These are phyloP conservation scores for Hypoxylon sp. DNA, from an alignment of 2,329 filamentous ascomycete species.

Conservation along the genomic window DNA sequence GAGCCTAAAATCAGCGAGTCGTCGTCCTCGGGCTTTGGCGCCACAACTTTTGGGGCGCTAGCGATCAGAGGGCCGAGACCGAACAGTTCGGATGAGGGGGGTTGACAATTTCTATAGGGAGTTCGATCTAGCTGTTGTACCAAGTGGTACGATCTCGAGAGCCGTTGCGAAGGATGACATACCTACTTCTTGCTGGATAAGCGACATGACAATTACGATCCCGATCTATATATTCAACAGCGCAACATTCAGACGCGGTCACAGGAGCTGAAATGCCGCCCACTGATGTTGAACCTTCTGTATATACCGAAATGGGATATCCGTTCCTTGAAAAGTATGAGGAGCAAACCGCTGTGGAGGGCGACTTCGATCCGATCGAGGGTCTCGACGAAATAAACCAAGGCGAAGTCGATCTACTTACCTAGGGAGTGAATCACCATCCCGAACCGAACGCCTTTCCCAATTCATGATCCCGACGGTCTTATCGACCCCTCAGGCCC, in stretches of 20 bases:
- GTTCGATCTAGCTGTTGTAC: constrained; percentile 36
- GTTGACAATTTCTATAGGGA: background rate
- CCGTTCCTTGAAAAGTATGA: constrained; percentile 58
- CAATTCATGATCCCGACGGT: constrained; percentile 38
- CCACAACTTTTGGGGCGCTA: too few species aligned
- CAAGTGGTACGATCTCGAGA: constrained; percentile 44
- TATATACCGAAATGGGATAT: constrained; percentile 54
- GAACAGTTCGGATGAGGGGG: too few species aligned
- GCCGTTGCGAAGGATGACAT: constrained; percentile 28
- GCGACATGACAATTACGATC: constrained; percentile 35
- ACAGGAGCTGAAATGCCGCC: constrained; percentile 56
- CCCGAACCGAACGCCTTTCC: constrained; percentile 3
- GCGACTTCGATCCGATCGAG: constrained; percentile 36
- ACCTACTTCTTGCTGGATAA: constrained; percentile 17
- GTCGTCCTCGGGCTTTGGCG: too few species aligned
- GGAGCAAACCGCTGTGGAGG: constrained; percentile 37
- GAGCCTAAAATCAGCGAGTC: background rate
- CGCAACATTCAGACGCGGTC: constrained; percentile 52
- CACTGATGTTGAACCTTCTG: constrained; percentile 54
- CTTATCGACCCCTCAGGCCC: constrained; percentile 38
- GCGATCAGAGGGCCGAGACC: too few species aligned
- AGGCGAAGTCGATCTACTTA: constrained; percentile 13
- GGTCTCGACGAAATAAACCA: constrained; percentile 46
- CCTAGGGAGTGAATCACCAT: constrained; percentile 1
- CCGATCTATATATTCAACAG: constrained; percentile 59